Conservation (phyloP, 225 moss, liverwort and hornwort genomes). For the Physcomitrium patens region DNA sequence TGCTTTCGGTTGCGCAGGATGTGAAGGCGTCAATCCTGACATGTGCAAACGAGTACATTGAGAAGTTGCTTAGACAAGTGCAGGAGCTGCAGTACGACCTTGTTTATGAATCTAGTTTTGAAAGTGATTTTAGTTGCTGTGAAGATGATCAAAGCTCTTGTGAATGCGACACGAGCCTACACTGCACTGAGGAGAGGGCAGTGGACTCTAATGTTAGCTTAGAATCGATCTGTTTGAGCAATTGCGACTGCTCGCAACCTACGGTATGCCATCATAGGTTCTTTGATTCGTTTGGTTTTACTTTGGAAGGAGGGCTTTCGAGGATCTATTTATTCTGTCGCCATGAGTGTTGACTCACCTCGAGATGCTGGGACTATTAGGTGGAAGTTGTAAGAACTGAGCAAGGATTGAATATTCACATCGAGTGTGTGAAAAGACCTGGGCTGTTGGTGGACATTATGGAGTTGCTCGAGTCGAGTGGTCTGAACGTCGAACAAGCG, state of each 20-base stretch:
- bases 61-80: conserved; percentile 49
- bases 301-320: too few relatives aligned
- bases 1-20: conserved; percentile 25
- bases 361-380: conserved; percentile 15
- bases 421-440: too few relatives aligned
- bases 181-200: conserved; percentile 13
- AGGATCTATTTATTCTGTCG: background rate
- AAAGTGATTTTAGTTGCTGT: conserved; percentile 14
- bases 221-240: conserved; percentile 13
- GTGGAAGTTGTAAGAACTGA: conserved; percentile 23
- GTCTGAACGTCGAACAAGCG: too few relatives aligned
- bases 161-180: conserved; percentile 15
- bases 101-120: conserved; percentile 21
- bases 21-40: conserved; percentile 44
- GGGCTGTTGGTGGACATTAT: too few relatives aligned
- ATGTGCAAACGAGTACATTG: conserved; percentile 47
- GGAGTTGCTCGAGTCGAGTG: too few relatives aligned
- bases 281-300: background rate
- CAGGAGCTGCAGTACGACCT: conserved; percentile 40
- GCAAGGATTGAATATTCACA: too few relatives aligned
- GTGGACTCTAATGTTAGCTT: conserved; percentile 9
- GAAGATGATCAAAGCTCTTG: conserved; percentile 10
- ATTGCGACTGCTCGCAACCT: conserved; percentile 29
- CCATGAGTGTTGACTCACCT: background rate
- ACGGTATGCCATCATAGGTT: conserved; percentile 22